A percentile compares a stretch with the other conserved stretches of the same genome.
Evolutionary conservation across 306 rosid species (phyloP).

Genomic region (Acmispon strigosus): DNA sequence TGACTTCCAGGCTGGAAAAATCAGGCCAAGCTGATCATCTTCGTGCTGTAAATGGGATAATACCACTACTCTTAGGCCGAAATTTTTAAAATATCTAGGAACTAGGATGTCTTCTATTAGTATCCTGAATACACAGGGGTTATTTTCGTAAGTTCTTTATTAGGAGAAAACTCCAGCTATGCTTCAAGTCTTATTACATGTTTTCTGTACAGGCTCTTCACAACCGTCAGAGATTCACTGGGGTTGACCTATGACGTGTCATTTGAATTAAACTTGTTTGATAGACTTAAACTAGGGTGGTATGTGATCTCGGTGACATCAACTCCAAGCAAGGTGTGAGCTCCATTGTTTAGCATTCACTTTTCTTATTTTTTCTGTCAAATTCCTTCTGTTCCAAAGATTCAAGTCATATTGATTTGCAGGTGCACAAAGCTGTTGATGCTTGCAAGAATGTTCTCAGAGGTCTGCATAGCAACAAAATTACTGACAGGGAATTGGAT

Average conservation of each 20-base stretch:
- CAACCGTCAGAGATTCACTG: conserved; percentile 88
- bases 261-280: conserved; percentile 84
- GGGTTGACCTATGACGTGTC: conserved; percentile 98
- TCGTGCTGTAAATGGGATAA: neutral
- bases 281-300: conserved; percentile 94
- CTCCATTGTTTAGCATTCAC: conserved; percentile 18
- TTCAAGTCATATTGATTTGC: conserved; percentile 26
- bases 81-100: neutral
- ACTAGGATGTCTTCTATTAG: neutral
- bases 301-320: conserved; percentile 96
- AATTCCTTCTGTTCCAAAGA: conserved; percentile 14
- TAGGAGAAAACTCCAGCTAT: neutral
- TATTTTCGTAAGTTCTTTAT: neutral
- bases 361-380: conserved; percentile 4
- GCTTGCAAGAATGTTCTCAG: conserved; percentile 96
- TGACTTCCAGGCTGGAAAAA: neutral
- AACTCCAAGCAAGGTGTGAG: conserved; percentile 83
- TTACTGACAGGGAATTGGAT: conserved; percentile 92
- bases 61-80: neutral
- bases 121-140: neutral
- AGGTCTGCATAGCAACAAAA: conserved; percentile 85
- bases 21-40: neutral
- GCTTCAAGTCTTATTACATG: conserved; percentile 12
- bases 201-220: conserved; percentile 75
- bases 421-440: conserved; percentile 96